These are phyloP conservation scores for Polygonum maritimum DNA, from an alignment of 148 eudicot genomes.

Conservation along the genomic window DNA sequence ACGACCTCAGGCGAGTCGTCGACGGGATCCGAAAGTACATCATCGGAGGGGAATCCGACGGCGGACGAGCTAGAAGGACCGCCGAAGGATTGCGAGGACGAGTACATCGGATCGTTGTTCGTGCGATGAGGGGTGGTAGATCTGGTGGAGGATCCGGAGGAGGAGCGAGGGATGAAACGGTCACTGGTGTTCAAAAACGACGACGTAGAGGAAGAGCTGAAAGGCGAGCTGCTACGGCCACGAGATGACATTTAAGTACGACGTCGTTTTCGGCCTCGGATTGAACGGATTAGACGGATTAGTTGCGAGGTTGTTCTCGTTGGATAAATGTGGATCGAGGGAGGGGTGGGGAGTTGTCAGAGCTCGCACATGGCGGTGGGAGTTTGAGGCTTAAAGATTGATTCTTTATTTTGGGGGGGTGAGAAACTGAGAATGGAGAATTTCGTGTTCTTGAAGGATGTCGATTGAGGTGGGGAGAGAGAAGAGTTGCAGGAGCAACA, in stretches of 20 bases:
- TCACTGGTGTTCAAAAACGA: conserved; percentile 49
- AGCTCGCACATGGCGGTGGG: conserved; percentile 5
- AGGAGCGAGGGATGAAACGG: conserved; percentile 51
- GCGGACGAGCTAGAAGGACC: conserved; percentile 37
- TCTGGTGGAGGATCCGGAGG: conserved; percentile 44
- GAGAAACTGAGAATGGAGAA: too few species aligned
- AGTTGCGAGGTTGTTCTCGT: conserved; percentile 9
- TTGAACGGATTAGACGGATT: not conserved
- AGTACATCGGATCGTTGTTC: conserved; percentile 26
- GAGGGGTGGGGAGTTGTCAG: conserved; percentile 1
- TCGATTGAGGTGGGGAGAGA: not conserved
- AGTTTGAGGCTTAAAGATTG: not conserved
- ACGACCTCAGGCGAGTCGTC: conserved; percentile 35
- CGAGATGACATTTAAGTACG: conserved; percentile 39
- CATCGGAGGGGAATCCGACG: conserved; percentile 56
- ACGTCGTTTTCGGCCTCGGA: conserved; percentile 5
- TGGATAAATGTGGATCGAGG: not conserved
- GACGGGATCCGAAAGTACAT: conserved; percentile 30
- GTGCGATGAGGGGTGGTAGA: conserved; percentile 41
- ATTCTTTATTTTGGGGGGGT: not conserved
- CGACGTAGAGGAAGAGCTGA: conserved; percentile 65
- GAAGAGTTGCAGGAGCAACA: not conserved
- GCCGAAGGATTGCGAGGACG: conserved; percentile 22
- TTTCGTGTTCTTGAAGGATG: not conserved
- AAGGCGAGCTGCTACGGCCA: conserved; percentile 85